These are phyloP conservation scores for Eucalyptus cloeziana DNA, from an alignment of 345 rosid genomes.

Conservation along the genomic window DNA sequence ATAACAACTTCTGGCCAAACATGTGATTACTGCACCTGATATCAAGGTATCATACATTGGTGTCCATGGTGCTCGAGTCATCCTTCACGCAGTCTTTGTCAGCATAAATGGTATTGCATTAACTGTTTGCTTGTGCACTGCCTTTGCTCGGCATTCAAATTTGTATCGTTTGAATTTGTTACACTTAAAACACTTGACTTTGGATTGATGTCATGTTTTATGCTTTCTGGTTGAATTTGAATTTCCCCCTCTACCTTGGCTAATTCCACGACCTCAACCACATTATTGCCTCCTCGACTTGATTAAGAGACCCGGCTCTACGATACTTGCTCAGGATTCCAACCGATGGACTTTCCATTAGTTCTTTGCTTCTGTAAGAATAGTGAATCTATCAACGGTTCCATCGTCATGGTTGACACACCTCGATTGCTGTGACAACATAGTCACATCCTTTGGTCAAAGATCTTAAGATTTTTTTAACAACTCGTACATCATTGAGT, in stretches of 20 bases:
- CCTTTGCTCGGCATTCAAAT: neutral
- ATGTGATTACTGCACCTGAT: neutral
- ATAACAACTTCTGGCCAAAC: neutral
- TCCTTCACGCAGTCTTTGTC: neutral
- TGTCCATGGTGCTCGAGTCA: neutral
- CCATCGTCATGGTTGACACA: neutral
- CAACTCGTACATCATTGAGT: neutral
- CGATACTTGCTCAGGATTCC: neutral
- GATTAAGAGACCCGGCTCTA: neutral
- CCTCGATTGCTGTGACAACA: neutral
- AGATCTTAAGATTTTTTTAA: neutral
- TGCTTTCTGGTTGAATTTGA: neutral
- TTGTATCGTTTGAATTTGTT: neutral
- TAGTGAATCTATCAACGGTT: fast-evolving
- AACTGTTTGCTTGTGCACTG: neutral
- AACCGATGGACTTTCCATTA: neutral
- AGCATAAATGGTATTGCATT: neutral
- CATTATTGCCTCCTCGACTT: neutral
- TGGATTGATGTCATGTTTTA: neutral
- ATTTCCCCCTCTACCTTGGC: neutral
- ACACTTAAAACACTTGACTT: neutral
- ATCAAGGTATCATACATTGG: neutral
- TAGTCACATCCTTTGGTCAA: neutral
- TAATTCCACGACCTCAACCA: neutral
- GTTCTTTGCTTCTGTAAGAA: neutral